These are phyloP conservation scores for Solanum neorickii DNA, from an alignment of 257 asterid genomes.

Conservation along the genomic window DNA sequence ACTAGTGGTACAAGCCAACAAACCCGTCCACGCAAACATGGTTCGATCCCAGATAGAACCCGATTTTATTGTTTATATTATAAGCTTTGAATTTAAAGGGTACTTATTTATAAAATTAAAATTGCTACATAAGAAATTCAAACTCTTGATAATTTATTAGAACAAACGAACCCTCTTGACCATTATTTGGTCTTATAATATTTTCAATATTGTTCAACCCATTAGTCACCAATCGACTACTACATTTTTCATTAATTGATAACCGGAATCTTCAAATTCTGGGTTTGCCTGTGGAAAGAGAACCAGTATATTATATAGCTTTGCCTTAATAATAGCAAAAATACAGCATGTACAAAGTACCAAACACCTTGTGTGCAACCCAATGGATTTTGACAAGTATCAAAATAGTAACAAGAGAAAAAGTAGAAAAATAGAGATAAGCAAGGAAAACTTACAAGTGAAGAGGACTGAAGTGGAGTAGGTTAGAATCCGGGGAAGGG, in stretches of 20 bases:
- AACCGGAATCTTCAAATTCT: too few species aligned
- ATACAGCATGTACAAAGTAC: not conserved
- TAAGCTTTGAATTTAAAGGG: too few species aligned
- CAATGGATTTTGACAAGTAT: not conserved
- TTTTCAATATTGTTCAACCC: too few species aligned
- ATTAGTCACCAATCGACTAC: too few species aligned
- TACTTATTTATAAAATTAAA: too few species aligned
- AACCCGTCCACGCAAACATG: not conserved
- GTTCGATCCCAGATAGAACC: not conserved
- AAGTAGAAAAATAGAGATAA: not conserved
- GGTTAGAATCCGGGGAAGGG: constrained; percentile 64
- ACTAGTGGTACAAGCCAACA: not conserved
- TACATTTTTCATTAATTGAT: too few species aligned
- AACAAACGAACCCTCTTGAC: too few species aligned
- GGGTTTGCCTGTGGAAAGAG: too few species aligned
- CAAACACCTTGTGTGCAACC: constrained; percentile 13
- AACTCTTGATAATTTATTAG: too few species aligned
- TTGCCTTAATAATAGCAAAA: not conserved
- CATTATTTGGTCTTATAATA: too few species aligned
- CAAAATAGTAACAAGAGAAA: not conserved
- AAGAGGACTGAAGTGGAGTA: constrained; percentile 76
- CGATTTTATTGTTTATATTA: not conserved
- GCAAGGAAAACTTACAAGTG: constrained; percentile 42
- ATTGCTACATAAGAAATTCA: too few species aligned
- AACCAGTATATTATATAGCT: not conserved